phyloP scores from a whole-genome alignment of 2,329 filamentous ascomycete genomes.

The Arthrobotrys conoides region DNA sequence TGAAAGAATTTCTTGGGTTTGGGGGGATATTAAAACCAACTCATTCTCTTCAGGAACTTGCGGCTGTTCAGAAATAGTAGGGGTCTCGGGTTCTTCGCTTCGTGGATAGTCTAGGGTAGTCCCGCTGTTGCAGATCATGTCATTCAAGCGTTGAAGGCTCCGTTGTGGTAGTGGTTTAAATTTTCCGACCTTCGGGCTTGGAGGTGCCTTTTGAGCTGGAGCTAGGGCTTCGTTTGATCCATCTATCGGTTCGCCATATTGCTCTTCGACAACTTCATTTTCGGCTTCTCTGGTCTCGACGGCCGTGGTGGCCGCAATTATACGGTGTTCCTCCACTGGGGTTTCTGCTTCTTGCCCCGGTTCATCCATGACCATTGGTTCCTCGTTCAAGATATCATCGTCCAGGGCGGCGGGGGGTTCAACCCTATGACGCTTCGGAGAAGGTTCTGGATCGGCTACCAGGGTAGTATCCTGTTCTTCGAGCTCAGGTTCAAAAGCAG shows the following conservation, averaged over 20 bases:
- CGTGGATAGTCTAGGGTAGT: constrained; percentile 5
- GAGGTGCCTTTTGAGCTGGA: background rate
- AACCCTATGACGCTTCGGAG: constrained; percentile 12
- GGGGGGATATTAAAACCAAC: background rate
- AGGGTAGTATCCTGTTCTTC: background rate
- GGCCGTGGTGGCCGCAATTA: too few species aligned
- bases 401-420: background rate
- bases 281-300: background rate
- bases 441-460: background rate
- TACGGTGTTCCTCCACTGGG: background rate
- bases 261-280: background rate
- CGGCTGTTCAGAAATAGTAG: background rate
- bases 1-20: background rate
- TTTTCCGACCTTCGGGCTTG: background rate
- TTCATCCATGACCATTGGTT: background rate
- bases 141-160: background rate
- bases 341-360: background rate
- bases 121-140: background rate
- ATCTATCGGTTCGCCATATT: background rate
- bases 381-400: background rate
- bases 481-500: background rate
- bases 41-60: background rate
- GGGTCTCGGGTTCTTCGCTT: background rate
- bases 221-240: background rate
- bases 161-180: background rate